Base-by-base conservation (phyloP, 768 basidiomycete genomes). In the Mycena vulgaris region DNA sequence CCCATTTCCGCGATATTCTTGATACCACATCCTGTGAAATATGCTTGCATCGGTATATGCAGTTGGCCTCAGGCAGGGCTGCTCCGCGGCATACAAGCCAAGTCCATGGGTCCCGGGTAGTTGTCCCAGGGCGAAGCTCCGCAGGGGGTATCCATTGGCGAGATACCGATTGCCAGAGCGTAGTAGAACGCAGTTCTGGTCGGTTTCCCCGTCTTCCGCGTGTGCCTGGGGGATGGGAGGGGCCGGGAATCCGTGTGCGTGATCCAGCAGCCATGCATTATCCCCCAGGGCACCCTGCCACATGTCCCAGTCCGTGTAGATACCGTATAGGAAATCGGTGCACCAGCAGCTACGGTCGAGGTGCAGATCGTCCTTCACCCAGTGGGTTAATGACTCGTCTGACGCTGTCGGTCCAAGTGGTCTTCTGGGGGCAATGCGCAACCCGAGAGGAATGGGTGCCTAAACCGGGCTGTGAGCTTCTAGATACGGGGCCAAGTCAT, bases 161-260 rank as follows among this genome's bases (percentile, higher is more conserved):
- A 60, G 58, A 47, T 47, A 47, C 2, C 31, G 45, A 21, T 47
- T 31, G 2, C 58, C 58, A 42, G 31, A 13, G 2, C 58, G 58
- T 28, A 60, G 3, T 17, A 60, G 9, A 27, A 60, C 28, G 27
- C 31, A 21, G 6, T 1, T 7, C 3, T 60, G 21, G 11, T 60
- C 58, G 5, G 5, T 2, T 8, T 60, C 30, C 8, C 6, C 6
- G n/a, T 19, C 17, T 11, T 10, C 31, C 14, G 37, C 58, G 17
- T 47, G 25, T 21, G 42, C 58, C 52, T 63, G 61, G 3, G 52
- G 62, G 6, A 47, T 21, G 14, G 48, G 21, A 5, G 31, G 14
- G 6, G 52, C 62, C n/a, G 61, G 62, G 28, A 69, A 63, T 28
- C 52, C 49, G 37, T n/a, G 63, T 7, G 51, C 68, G 35, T 58